These are phyloP conservation scores for Fusarium sp. DNA, from an alignment of 2,329 filamentous ascomycete genomes.

Conservation along the genomic window DNA sequence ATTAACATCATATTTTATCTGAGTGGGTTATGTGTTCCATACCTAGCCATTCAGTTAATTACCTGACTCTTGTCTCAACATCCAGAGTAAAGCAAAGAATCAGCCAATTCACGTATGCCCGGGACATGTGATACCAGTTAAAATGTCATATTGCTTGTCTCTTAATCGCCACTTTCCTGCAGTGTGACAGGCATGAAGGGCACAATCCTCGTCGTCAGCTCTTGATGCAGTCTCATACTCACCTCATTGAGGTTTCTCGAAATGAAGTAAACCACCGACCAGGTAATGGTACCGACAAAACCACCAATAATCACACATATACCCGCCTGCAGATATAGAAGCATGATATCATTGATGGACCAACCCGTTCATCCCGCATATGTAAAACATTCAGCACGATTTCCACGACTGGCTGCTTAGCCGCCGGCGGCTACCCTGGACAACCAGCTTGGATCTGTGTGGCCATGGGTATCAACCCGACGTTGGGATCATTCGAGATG, in stretches of 20 bases:
- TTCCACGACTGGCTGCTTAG: not conserved
- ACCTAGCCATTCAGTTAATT: not conserved
- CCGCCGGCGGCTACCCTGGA: slow-evolving; percentile 1
- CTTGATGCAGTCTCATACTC: not conserved
- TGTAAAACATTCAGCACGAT: not conserved
- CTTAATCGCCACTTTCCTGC: not conserved
- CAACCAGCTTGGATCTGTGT: not conserved
- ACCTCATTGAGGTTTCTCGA: not conserved
- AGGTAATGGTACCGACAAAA: not conserved
- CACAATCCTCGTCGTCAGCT: no score
- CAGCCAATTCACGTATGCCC: not conserved
- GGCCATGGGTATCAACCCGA: not conserved
- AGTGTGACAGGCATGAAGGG: not conserved
- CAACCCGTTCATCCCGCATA: not conserved
- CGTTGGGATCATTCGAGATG: slow-evolving; percentile 2
- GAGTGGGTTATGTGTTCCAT: not conserved
- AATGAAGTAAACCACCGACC: not conserved
- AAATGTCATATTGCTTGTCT: not conserved
- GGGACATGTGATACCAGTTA: not conserved
- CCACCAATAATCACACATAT: not conserved
- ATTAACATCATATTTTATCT: not conserved
- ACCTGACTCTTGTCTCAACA: not conserved
- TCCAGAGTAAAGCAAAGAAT: not conserved
- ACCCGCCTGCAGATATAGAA: not conserved
- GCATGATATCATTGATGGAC: not conserved